Base-by-base conservation (phyloP, 331 rosid genomes). In the Acacia concinna region DNA sequence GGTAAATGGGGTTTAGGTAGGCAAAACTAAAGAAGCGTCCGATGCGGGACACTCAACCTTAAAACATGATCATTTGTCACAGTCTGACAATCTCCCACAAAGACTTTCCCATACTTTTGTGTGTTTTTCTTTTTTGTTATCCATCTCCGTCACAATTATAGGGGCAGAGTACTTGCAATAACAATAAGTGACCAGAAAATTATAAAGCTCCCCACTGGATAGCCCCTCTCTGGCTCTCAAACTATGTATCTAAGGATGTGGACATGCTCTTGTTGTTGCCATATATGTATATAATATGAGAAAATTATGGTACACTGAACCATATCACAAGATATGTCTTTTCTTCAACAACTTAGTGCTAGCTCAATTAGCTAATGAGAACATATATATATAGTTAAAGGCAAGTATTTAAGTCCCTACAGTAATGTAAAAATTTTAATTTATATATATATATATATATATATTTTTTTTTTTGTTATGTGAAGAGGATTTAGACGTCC, bases 41-140 rank as follows among this genome's bases (percentile, higher is more conserved):
- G 49, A 68, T 10, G 60, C 38, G 82, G 70, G 44, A 78, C 70
- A 78, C 70, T 78, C 82, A 78, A 69, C 71, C 76, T 68, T 69
- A 56, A 40, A 68, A 54, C 56, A 28, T 41, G 76, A 40, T 11
- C 75, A 12, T 56, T 56, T 28, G 76, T 40, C 68, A 65, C 71
- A 65, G 40, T 62, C 68, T 30, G 68, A 62, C 23, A 62, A 62
- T 62, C 68, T 32, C 68, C 11, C 68, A 30, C 68, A 10, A 5
- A 6, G 18, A 62, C 21, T 30, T 62, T 17, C 11, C 4, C 1
- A 25, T 18, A 56, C 63, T 56, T 56, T 9, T 47, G 15, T 17
- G 21, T 54, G 62, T 54, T 8, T 21, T 1, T 75, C 62, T 54
- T 8, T 21, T 1, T 75, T 75, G 79, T 11, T 75, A 43, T 76